A percentile compares a stretch with the other conserved stretches of the same genome.
Evolutionary conservation across 2,329 filamentous ascomycete genomes (phyloP).

Genomic region (Cercospora janseana): DNA sequence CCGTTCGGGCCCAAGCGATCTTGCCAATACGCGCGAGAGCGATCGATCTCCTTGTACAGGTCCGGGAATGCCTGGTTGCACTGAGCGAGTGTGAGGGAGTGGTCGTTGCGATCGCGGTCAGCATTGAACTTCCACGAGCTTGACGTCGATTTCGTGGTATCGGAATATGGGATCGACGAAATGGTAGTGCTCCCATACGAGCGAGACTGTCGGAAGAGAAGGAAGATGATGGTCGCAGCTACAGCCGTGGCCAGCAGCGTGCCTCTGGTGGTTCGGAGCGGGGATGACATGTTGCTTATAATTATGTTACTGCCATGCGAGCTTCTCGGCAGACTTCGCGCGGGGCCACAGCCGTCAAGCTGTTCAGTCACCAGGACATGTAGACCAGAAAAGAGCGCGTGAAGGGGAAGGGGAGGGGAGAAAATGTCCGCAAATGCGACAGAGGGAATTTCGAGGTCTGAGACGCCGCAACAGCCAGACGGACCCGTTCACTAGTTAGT

Average conservation of each 20-base stretch:
- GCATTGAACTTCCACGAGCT: slow-evolving; percentile 20
- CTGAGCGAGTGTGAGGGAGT: slow-evolving; percentile 34
- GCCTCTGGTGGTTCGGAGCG: slow-evolving; percentile 9
- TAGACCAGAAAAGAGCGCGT: neutral
- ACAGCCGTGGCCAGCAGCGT: slow-evolving; percentile 4
- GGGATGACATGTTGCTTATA: slow-evolving; percentile 5
- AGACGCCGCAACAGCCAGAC: too few species aligned
- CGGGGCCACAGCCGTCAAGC: too few species aligned
- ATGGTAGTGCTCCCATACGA: neutral
- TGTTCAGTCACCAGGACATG: slow-evolving; percentile 3
- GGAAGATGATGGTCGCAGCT: slow-evolving; percentile 2
- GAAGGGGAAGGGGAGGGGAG: neutral
- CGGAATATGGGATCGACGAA: slow-evolving; percentile 1
- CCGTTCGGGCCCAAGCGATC: slow-evolving; percentile 19
- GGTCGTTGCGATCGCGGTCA: slow-evolving; percentile 33
- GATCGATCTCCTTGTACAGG: slow-evolving; percentile 37
- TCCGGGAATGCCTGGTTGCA: slow-evolving; percentile 36
- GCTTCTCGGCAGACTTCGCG: neutral
- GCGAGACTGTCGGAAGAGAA: slow-evolving; percentile 6
- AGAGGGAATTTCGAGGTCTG: neutral
- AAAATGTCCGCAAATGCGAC: neutral
- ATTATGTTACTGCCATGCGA: neutral
- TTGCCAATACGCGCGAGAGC: slow-evolving; percentile 32
- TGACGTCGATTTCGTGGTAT: neutral
- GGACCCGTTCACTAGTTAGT: too few species aligned